phyloP scores from a whole-genome alignment of 805 yeast species.

The Kuraishia floccosa region DNA sequence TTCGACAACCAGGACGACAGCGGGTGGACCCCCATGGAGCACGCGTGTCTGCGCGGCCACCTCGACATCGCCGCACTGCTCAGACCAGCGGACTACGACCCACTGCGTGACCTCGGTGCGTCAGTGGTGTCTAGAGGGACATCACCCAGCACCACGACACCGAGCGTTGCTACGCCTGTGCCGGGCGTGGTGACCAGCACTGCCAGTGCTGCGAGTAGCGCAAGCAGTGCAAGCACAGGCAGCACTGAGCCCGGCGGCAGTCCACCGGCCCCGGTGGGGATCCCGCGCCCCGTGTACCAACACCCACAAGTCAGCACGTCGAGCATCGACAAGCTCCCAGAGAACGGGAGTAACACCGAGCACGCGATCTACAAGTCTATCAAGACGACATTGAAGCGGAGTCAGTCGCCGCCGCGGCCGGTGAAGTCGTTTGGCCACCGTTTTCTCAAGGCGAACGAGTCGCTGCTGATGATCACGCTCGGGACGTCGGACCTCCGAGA shows the following conservation, averaged over 20 bases:
- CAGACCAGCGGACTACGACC: slow-evolving; percentile 33
- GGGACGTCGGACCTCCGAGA: slow-evolving; percentile 79
- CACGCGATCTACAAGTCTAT: slow-evolving; percentile 4
- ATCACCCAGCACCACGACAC: background rate
- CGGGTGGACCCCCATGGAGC: slow-evolving; percentile 98
- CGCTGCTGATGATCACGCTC: slow-evolving; percentile 67
- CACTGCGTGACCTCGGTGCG: slow-evolving; percentile 5
- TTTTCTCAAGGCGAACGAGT: slow-evolving; percentile 50
- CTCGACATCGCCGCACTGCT: slow-evolving; percentile 54
- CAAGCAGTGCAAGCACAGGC: background rate
- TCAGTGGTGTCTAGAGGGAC: too few species aligned
- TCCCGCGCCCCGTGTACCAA: background rate
- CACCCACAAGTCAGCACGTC: slow-evolving; percentile 5
- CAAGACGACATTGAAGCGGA: slow-evolving; percentile 1
- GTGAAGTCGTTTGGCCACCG: slow-evolving; percentile 82
- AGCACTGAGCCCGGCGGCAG: background rate
- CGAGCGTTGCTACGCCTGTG: background rate
- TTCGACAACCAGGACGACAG: slow-evolving; percentile 58
- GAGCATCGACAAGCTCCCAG: slow-evolving; percentile 11
- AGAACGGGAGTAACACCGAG: background rate
- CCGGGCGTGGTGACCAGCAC: background rate
- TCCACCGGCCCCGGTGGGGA: background rate
- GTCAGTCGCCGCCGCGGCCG: slow-evolving; percentile 28
- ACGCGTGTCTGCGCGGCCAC: slow-evolving; percentile 86
- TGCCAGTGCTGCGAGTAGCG: background rate